Conservation (phyloP, 2,329 filamentous ascomycete species). For the Salinomyces thailandicus region DNA sequence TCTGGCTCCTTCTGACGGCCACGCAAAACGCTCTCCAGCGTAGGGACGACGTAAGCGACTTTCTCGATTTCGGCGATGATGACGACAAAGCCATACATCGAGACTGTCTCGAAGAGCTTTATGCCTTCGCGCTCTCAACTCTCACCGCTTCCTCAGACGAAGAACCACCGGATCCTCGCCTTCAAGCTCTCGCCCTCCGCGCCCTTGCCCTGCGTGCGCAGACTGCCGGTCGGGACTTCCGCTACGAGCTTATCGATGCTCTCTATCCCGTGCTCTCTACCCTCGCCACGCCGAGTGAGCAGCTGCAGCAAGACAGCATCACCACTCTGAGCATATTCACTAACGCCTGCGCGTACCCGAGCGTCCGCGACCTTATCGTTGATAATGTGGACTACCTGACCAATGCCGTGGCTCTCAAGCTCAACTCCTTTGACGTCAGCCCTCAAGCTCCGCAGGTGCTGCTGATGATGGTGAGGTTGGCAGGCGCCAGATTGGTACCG, state of each 20-base stretch:
- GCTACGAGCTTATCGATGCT: conserved; percentile 77
- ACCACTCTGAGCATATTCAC: conserved; percentile 74
- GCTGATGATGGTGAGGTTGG: conserved; percentile 85
- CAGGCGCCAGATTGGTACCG: conserved; percentile 69
- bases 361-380: conserved; percentile 68
- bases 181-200: conserved; percentile 72
- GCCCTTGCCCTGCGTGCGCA: conserved; percentile 65
- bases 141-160: conserved; percentile 36
- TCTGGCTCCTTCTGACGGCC: conserved; percentile 71
- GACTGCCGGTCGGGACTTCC: conserved; percentile 57
- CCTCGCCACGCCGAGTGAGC: conserved; percentile 58
- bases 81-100: conserved; percentile 3
- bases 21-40: conserved; percentile 47
- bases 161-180: conserved; percentile 52
- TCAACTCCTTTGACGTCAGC: conserved; percentile 87
- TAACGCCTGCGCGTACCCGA: conserved; percentile 59
- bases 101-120: conserved; percentile 49
- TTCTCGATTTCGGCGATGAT: conserved; percentile 46
- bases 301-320: conserved; percentile 71
- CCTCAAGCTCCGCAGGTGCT: conserved; percentile 84
- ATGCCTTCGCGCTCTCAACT: conserved; percentile 55
- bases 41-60: conserved; percentile 50
- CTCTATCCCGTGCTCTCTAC: conserved; percentile 88
- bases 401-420: conserved; percentile 76
- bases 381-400: conserved; percentile 94